Evolutionary conservation across 768 basidiomycete species (phyloP).

Genomic region (Fibroporia radiculosa): DNA sequence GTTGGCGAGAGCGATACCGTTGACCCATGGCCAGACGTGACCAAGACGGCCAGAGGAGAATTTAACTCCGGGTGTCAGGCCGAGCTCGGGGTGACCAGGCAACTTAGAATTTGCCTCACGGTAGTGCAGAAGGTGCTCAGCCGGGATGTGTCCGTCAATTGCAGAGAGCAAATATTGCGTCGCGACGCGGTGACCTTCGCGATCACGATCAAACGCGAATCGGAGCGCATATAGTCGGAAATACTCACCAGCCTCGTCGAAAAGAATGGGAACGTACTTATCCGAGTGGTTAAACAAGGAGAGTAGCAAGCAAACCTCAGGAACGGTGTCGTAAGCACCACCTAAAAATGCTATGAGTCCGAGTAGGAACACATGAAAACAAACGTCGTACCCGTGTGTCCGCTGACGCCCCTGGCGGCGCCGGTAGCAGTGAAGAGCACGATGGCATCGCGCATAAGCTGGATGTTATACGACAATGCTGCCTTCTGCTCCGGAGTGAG

Average conservation of each 20-base stretch:
- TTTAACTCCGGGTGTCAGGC: slow-evolving; percentile 86
- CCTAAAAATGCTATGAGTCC: slow-evolving; percentile 16
- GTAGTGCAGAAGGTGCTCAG: slow-evolving; percentile 77
- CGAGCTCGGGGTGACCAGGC: slow-evolving; percentile 85
- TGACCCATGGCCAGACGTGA: slow-evolving; percentile 86
- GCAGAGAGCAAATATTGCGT: slow-evolving; percentile 83
- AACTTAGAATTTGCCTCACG: slow-evolving; percentile 82
- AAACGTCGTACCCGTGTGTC: slow-evolving; percentile 58
- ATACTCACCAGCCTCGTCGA: slow-evolving; percentile 74
- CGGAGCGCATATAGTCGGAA: background rate
- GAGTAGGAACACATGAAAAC: background rate
- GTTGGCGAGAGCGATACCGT: slow-evolving; percentile 78
- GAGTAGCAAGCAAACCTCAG: slow-evolving; percentile 76
- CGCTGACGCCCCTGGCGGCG: slow-evolving; percentile 78
- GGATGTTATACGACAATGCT: slow-evolving; percentile 59
- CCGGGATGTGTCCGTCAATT: slow-evolving; percentile 61
- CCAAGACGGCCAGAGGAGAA: slow-evolving; percentile 92
- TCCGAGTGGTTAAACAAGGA: slow-evolving; percentile 61
- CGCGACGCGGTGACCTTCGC: slow-evolving; percentile 77
- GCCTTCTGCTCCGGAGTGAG: slow-evolving; percentile 57
- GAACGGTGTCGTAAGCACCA: slow-evolving; percentile 58
- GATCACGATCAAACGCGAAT: slow-evolving; percentile 5
- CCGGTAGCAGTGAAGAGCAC: slow-evolving; percentile 83
- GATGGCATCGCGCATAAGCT: slow-evolving; percentile 77
- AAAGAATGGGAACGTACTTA: slow-evolving; percentile 61